A percentile compares a stretch with the other conserved stretches of the same genome.
Conservation (phyloP, 176 grass and related monocot genomes). For the sorghum (Sorghum bicolor) region Sorghum_bicolor_NCBIv3 NC_012872.2:72633501-72634000, state of each 20-base stretch:
- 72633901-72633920: no score
- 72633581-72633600: conserved; percentile 18
- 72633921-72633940: no score
- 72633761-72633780: conserved; percentile 14
- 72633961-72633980: no score
- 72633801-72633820: not conserved
- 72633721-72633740: no score
- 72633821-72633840: not conserved
- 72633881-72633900: no score
- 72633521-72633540: not conserved
- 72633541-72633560: not conserved
- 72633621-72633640: not conserved
- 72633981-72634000: no score
- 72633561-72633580: not conserved
- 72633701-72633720: no score
- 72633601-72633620: not conserved
- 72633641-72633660: not conserved
- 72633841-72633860: conserved; percentile 7
- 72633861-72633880: not conserved
- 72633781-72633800: conserved; percentile 4
- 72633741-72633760: not conserved
- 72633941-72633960: no score
- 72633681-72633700: not conserved
- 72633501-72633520: conserved; percentile 14
- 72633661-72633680: not conserved